Percentiles rank a stretch among this genome's conserved stretches.
phyloP scores from a whole-genome alignment of 2,329 filamentous ascomycete species.

The Daldinia eschscholtzii region DNA sequence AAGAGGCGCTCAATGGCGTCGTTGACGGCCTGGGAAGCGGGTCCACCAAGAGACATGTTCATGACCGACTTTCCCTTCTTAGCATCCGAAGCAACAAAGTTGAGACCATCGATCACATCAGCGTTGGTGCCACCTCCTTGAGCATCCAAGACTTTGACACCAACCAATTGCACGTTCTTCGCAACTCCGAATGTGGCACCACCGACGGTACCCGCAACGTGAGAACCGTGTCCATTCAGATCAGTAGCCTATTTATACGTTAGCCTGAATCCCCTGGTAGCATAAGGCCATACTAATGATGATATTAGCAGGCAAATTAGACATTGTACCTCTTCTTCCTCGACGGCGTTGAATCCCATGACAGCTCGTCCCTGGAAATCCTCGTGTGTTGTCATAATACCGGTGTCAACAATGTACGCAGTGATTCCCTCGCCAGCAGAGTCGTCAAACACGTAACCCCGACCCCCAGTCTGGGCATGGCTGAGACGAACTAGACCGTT shows the following conservation, averaged over 20 bases:
- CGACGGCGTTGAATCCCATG: conserved; percentile 66
- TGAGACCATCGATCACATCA: conserved; percentile 69
- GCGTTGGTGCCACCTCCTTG: conserved; percentile 63
- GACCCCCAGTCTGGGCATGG: conserved; percentile 53
- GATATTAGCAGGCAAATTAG: not conserved
- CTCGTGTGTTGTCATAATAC: conserved; percentile 67
- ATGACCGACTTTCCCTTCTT: conserved; percentile 65
- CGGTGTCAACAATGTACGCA: conserved; percentile 75
- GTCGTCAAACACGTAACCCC: conserved; percentile 65
- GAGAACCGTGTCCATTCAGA: conserved; percentile 73
- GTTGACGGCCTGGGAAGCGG: conserved; percentile 64
- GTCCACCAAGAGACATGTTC: conserved; percentile 73
- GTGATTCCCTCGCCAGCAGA: conserved; percentile 68
- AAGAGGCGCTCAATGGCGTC: conserved; percentile 64
- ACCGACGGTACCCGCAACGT: conserved; percentile 73
- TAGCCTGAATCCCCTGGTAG: conserved; percentile 20
- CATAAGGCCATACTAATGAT: not conserved
- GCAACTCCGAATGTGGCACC: conserved; percentile 72
- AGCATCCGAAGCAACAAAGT: conserved; percentile 66
- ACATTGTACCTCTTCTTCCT: conserved; percentile 49
- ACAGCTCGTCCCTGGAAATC: conserved; percentile 69
- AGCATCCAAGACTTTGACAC: conserved; percentile 72
- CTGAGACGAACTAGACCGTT: conserved; percentile 68
- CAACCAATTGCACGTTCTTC: conserved; percentile 67
- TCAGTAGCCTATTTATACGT: conserved; percentile 61